Percentiles rank a stretch among this genome's conserved stretches.
These are phyloP conservation scores for Apocynum venetum DNA, from an alignment of 257 asterid species.

Conservation along the genomic window DNA sequence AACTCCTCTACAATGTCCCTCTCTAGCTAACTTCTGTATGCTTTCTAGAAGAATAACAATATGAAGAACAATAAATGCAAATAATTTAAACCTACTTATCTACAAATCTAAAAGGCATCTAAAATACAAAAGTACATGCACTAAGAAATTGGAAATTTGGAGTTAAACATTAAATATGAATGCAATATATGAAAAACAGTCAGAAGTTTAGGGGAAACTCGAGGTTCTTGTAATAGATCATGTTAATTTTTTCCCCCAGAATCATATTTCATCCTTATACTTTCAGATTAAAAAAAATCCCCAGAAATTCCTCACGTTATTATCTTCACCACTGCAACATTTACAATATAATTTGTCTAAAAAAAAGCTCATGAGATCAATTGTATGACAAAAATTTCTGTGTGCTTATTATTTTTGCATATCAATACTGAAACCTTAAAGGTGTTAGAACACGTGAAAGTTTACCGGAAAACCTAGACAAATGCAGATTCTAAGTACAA, in stretches of 20 bases:
- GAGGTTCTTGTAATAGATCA: not conserved
- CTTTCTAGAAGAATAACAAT: not conserved
- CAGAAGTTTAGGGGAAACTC: not conserved
- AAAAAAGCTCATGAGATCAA: not conserved
- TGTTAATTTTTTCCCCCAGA: not conserved
- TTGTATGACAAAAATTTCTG: not conserved
- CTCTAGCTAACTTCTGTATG: not conserved
- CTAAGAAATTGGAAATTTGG: not conserved
- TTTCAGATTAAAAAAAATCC: not conserved
- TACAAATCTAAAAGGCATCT: not conserved
- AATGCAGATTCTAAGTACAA: not conserved
- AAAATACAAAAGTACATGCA: not conserved
- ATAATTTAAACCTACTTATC: not conserved
- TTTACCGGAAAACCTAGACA: not conserved
- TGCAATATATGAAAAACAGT: not conserved
- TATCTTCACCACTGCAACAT: not conserved
- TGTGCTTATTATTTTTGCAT: not conserved
- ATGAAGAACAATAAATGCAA: not conserved
- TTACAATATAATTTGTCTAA: no score
- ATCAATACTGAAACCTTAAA: not conserved
- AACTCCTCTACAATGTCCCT: not conserved
- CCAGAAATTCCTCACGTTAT: not conserved
- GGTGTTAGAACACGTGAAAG: not conserved
- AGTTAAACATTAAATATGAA: not conserved
- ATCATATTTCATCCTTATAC: no score